Percentiles rank a stretch among this genome's conserved stretches.
Conservation (phyloP, 2,329 filamentous ascomycete genomes). For the Colletotrichum caudatum region DNA sequence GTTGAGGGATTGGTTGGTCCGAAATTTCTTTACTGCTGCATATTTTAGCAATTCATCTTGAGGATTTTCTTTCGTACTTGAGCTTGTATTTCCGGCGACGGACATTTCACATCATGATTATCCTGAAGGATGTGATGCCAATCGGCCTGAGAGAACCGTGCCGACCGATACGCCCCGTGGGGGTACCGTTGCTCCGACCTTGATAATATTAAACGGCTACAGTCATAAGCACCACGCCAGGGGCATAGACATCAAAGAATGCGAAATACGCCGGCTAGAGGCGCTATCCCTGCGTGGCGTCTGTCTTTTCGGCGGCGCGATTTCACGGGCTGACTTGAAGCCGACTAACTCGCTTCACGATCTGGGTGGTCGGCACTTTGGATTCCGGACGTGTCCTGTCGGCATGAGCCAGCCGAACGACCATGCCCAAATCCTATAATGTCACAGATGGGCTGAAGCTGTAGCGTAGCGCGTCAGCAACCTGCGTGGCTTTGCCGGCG, state of each 20-base stretch:
- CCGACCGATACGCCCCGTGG: slow-evolving; percentile 4
- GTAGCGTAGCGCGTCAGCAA: no score
- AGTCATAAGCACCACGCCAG: background rate
- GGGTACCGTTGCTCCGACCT: background rate
- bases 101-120: background rate
- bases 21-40: background rate
- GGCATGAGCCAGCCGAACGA: background rate
- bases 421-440: no score
- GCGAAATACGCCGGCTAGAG: background rate
- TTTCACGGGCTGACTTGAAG: slow-evolving; percentile 9
- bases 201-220: background rate
- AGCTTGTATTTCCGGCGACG: background rate
- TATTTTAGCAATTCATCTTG: background rate
- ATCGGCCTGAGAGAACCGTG: background rate
- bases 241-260: background rate
- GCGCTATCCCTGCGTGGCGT: background rate
- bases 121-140: background rate
- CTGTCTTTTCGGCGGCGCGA: background rate
- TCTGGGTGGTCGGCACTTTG: background rate
- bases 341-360: slow-evolving; percentile 20
- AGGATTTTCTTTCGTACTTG: background rate
- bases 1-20: background rate
- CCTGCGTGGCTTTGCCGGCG: background rate
- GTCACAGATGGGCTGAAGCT: background rate
- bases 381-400: background rate